phyloP scores from a whole-genome alignment of 2,329 filamentous ascomycete genomes.

The Akanthomyces muscarius region DNA sequence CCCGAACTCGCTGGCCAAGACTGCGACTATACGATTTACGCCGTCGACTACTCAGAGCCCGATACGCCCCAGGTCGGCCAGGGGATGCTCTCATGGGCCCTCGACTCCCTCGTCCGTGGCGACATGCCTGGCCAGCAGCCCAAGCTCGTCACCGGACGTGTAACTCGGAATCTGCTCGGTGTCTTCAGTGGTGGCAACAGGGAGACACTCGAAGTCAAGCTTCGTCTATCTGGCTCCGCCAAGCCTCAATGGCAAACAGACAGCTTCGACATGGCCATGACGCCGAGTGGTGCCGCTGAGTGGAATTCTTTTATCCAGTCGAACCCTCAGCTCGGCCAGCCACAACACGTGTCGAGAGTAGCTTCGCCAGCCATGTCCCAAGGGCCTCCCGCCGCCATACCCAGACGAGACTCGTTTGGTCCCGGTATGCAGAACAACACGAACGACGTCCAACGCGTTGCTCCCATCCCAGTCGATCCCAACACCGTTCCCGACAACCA shows the following conservation, averaged over 20 bases:
- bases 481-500: constrained; percentile 20
- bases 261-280: constrained; percentile 33
- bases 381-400: constrained; percentile 22
- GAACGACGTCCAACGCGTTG: constrained; percentile 33
- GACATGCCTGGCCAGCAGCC: constrained; percentile 51
- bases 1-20: constrained; percentile 71
- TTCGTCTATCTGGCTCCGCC: constrained; percentile 77
- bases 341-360: constrained; percentile 31
- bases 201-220: constrained; percentile 88
- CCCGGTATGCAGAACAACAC: constrained; percentile 20
- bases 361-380: constrained; percentile 37
- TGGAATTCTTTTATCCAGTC: constrained; percentile 76
- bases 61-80: constrained; percentile 92
- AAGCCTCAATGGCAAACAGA: constrained; percentile 42
- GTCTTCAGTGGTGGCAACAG: constrained; percentile 78
- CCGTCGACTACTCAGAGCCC: constrained; percentile 92
- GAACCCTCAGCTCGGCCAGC: constrained; percentile 53
- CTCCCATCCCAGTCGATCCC: constrained; percentile 32
- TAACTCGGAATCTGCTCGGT: constrained; percentile 80
- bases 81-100: constrained; percentile 84
- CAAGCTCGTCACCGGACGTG: constrained; percentile 80
- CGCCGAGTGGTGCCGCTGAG: constrained; percentile 62
- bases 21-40: constrained; percentile 93
- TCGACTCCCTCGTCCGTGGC: constrained; percentile 43
- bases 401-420: constrained; percentile 28